Conservation (phyloP, 1,284 basidiomycete species). For the Porodaedalea pini region DNA sequence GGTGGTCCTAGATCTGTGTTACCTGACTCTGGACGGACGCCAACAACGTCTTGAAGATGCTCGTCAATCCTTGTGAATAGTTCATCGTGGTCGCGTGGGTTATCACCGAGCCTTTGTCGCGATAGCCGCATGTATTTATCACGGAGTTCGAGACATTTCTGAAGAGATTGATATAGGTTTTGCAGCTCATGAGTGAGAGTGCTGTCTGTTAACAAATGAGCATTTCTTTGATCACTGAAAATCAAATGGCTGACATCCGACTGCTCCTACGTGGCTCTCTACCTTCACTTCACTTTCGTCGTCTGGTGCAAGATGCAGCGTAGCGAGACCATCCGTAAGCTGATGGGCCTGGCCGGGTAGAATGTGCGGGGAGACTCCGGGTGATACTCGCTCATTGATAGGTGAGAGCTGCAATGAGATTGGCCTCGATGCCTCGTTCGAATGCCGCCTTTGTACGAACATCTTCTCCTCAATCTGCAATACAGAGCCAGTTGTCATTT, state of each 20-base stretch:
- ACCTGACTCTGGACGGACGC: slow-evolving; percentile 60
- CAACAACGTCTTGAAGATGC: slow-evolving; percentile 59
- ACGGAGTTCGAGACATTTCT: slow-evolving; percentile 79
- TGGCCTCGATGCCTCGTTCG: slow-evolving; percentile 33
- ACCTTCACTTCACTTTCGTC: slow-evolving; percentile 23
- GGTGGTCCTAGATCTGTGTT: slow-evolving; percentile 31
- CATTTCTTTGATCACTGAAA: slow-evolving; percentile 18
- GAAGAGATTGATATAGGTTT: slow-evolving; percentile 58
- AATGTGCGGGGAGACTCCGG: slow-evolving; percentile 6
- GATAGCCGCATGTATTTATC: slow-evolving; percentile 91
- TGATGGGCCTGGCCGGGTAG: neutral
- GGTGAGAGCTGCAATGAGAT: slow-evolving; percentile 31
- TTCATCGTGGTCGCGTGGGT: slow-evolving; percentile 86
- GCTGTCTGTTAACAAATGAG: slow-evolving; percentile 30
- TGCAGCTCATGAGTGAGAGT: slow-evolving; percentile 50
- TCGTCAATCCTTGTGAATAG: slow-evolving; percentile 60
- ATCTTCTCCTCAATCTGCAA: slow-evolving; percentile 71
- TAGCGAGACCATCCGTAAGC: slow-evolving; percentile 2
- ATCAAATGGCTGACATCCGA: slow-evolving; percentile 17
- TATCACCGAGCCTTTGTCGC: slow-evolving; percentile 85
- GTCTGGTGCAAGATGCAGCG: slow-evolving; percentile 15
- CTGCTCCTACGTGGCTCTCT: slow-evolving; percentile 8
- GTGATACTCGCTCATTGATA: slow-evolving; percentile 25
- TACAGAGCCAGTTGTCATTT: neutral
- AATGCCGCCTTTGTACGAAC: slow-evolving; percentile 55